These are phyloP conservation scores for Calocera viscosa DNA, from an alignment of 768 basidiomycete genomes.

Conservation along the genomic window DNA sequence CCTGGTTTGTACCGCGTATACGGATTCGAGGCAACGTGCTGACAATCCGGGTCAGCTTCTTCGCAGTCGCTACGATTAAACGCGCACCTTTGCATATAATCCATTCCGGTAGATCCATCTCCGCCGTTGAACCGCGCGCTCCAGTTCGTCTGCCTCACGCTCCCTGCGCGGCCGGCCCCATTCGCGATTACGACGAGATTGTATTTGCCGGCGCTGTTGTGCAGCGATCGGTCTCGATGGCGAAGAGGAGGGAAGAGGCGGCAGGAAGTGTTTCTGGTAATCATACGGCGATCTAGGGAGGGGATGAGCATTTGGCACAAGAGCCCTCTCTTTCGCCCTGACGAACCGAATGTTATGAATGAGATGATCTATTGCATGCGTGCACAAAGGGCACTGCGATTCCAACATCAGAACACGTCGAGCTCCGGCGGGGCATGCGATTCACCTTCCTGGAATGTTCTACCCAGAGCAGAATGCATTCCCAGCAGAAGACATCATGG, in stretches of 20 bases:
- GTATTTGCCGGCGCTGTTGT: conserved; percentile 3
- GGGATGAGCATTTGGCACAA: no score
- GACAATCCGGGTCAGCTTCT: not conserved
- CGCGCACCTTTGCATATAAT: conserved; percentile 71
- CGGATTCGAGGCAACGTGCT: conserved; percentile 86
- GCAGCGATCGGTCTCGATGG: conserved; percentile 12
- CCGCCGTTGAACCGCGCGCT: conserved; percentile 57
- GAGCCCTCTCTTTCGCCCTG: no score
- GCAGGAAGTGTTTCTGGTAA: conserved; percentile 67
- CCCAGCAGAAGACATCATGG: conserved; percentile 81
- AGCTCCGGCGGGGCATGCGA: no score
- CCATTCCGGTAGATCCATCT: conserved; percentile 69
- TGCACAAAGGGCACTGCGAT: conserved; percentile 20
- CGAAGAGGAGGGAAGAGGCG: conserved; percentile 40
- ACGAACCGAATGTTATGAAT: conserved; percentile 55
- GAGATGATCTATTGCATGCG: conserved; percentile 39
- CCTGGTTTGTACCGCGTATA: conserved; percentile 80
- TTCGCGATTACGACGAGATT: conserved; percentile 25
- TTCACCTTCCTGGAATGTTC: conserved; percentile 27
- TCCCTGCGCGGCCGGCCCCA: conserved; percentile 32
- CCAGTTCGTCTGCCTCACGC: conserved; percentile 57
- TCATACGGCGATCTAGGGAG: conserved; percentile 45
- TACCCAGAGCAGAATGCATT: conserved; percentile 77
- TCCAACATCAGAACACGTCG: no score
- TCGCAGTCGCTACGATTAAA: not conserved